Evolutionary conservation across 1,284 basidiomycete genomes (phyloP), one percentile per base, ranked within the genome.

Genomic region (Ceratobasidium sp.): DNA sequence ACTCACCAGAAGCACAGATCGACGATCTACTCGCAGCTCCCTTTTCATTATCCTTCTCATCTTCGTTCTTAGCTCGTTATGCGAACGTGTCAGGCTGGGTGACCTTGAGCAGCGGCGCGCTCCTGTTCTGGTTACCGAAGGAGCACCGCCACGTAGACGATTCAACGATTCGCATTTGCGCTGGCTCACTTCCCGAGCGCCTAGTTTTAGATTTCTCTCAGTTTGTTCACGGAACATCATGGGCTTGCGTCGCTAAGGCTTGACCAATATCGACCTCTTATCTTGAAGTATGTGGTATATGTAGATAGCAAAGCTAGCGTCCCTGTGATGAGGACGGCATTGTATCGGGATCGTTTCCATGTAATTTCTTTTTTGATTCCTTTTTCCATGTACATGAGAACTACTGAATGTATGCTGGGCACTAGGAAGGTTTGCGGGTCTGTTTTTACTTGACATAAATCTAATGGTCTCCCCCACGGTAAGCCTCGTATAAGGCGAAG

Each of bases 141-240:
- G 54, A 57, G 2, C 30, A n/a, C 16, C 54, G 54, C 30, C 54
- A 35, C 13, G 16, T 14, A 3, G 54, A 57, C 54, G 54, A 57
- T 14, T 28, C 54, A 16, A 28, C 30, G 4, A 9, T 35, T 18
- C 54, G 54, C 30, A 16, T 11, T 11, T 6, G 7, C 11, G 54
- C 30, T 32, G 54, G 35, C 30, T 57, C 54, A 16, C 14, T 21
- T 6, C 54, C 28, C 16, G 14, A 14, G 6, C 9, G 54, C 11
- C 7, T 35, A 21, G 30, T 57, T 21, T 13, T 66, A 1, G 63
- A 66, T n/a, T 66, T 66, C 41, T 52, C 63, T 14, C 50, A 23
- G 32, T 66, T 66, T 54, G 63, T 54, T 18, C 63, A 66, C 52
- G 63, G 63, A 8, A 38, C 9, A 11, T 11, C 23, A 3, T 66